Conservation (phyloP, 2,329 filamentous ascomycete genomes). For the Botrytis deweyae region DNA sequence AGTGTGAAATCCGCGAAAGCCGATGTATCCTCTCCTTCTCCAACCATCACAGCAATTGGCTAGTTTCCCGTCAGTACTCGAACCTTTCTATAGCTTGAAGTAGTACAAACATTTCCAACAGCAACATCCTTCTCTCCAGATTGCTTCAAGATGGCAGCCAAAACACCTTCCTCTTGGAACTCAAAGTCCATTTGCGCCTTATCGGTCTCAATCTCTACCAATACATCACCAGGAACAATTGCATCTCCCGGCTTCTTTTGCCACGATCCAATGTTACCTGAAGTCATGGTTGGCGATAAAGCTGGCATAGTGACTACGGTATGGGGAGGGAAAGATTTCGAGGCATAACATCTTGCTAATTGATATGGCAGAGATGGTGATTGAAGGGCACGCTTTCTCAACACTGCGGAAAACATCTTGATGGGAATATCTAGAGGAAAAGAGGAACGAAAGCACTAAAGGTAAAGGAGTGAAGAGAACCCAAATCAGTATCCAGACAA, state of each 20-base stretch:
- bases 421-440: slow-evolving; percentile 22
- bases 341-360: slow-evolving; percentile 56
- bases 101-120: slow-evolving; percentile 81
- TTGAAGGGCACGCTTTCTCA: slow-evolving; percentile 61
- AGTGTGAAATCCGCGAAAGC: slow-evolving; percentile 87
- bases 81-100: slow-evolving; percentile 29
- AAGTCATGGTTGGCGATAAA: slow-evolving; percentile 94
- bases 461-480: slow-evolving; percentile 21
- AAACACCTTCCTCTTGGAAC: slow-evolving; percentile 95
- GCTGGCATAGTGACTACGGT: slow-evolving; percentile 97
- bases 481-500: slow-evolving; percentile 30
- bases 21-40: slow-evolving; percentile 82
- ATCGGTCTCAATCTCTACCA: slow-evolving; percentile 98
- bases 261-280: slow-evolving; percentile 95
- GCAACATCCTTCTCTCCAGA: slow-evolving; percentile 90
- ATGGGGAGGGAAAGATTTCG: slow-evolving; percentile 87
- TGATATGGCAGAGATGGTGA: slow-evolving; percentile 51
- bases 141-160: slow-evolving; percentile 92
- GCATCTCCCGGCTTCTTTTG: slow-evolving; percentile 94
- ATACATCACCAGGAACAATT: slow-evolving; percentile 86
- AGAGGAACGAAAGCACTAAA: slow-evolving; percentile 27
- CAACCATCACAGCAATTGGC: slow-evolving; percentile 95
- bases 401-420: slow-evolving; percentile 62
- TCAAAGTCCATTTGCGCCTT: slow-evolving; percentile 99
- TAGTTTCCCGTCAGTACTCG: slow-evolving; percentile 46